Base-by-base conservation (phyloP, 176 grass and related monocot species). In the Lolium rigidum region DNA sequence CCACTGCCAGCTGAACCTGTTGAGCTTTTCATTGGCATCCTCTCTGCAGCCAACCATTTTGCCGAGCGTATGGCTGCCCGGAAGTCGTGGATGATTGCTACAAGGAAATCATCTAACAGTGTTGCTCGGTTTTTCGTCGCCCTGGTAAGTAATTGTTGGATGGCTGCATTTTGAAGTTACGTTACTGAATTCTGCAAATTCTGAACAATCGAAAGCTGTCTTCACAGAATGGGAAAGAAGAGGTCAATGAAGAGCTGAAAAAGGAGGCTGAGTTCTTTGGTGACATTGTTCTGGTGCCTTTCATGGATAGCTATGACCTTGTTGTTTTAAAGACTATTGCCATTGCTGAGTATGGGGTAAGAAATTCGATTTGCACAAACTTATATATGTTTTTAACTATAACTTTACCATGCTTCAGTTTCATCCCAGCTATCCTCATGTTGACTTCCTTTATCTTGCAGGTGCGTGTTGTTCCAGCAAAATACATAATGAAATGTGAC, bases 401-500 rank as follows among this genome's bases (percentile, higher is more conserved):
- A 43, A 43, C 5, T 43, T 18, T 68, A 50, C 2, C 31, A 21
- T 70, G 41, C 78, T 59, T 86, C 46, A 24, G 17, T 21, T 70
- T 70, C 12, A 2, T 81, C 24, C 26, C 22, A 20, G 72, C 68
- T 14, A n/a, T 83, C 43, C 64, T 84, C 17, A 74, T 80, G 64
- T 48, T 77, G 24, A 44, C 80, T 14, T 78, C 76, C 3, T 64
- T 70, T 54, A 37, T 82, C 89, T 74, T 83, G 10, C 48, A 94
- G 95, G 90, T 91, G 78, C 86, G 68, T 65, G 82, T 88, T 61
- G 75, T 94, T 69, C 90, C 86, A 76, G 95, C 92, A 14, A 97
- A 94, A 43, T 79, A 97, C 75, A 86, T 97, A 81, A 97, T 97
- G 95, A 97, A 94, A 52, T 97, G 90, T 16, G 95, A 94, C 38